Evolutionary conservation across 192 early-diverging fungal genomes (phyloP).

Genomic region (Rhizoclosmatium globosum): DNA sequence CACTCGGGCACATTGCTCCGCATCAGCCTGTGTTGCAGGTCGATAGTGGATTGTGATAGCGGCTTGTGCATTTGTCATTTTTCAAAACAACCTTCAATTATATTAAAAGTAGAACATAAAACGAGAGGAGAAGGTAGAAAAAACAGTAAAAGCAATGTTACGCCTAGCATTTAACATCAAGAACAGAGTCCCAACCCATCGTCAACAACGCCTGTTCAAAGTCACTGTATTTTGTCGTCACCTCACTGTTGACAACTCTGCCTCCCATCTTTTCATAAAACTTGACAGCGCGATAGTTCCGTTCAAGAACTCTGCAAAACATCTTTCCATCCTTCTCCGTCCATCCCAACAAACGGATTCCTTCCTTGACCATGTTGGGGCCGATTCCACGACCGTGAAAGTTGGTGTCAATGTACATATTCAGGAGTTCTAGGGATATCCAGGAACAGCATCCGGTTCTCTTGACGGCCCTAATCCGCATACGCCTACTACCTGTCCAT

Average conservation of each 20-base stretch:
- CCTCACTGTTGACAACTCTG: background rate
- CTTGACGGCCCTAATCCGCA: background rate
- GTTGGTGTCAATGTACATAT: background rate
- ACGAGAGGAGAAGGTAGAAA: too few relatives aligned
- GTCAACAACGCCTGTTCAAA: background rate
- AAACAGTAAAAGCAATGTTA: too few relatives aligned
- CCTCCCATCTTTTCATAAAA: constrained; percentile 20
- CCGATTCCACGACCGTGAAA: background rate
- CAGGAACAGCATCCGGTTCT: background rate
- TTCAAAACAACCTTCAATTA: too few relatives aligned
- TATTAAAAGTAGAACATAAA: too few relatives aligned
- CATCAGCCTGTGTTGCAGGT: background rate
- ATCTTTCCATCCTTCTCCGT: constrained; percentile 18
- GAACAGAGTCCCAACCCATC: constrained; percentile 12
- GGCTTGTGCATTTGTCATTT: too few relatives aligned
- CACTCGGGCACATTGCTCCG: background rate
- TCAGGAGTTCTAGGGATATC: background rate
- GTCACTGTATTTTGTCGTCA: background rate
- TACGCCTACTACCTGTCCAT: background rate
- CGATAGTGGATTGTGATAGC: background rate
- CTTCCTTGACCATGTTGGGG: constrained; percentile 1
- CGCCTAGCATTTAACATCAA: background rate
- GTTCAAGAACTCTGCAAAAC: background rate
- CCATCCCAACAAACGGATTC: constrained; percentile 15
- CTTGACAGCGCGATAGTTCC: background rate